Evolutionary conservation across 169 alveolate genomes (phyloP), one percentile per base, ranked within the genome.

Genomic region (Eimeria acervulina): DNA sequence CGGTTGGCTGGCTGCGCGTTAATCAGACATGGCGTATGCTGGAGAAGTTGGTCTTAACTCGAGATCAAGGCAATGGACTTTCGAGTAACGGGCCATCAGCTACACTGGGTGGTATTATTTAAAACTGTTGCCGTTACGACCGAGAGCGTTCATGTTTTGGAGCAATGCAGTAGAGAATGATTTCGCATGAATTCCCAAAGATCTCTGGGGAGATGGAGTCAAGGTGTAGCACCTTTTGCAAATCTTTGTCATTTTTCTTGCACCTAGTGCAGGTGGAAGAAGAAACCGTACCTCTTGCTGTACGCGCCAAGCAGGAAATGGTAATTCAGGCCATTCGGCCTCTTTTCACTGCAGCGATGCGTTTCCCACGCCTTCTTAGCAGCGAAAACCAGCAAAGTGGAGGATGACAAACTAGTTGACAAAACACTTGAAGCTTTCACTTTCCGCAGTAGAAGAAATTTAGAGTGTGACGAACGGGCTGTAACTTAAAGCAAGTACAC

Each of bases 21-120:
- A 21, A 33, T 61, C 93, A 85, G 93, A 85, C 93, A 31, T 85
- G 93, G 93, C 80, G 80, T 21, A 17, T 59, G 93, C 93, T 85
- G 47, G 93, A 85, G 80, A 85, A 33, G 61, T n/a, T 85, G 33
- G 36, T 85, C 33, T 42, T 85, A 42, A 36, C 51, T 21, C 38
- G 59, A 17, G 93, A 31, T 26, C 74, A 52, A 55, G 93, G 59
- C 6, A 47, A 28, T 36, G 93, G 63, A 36, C 36, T 15, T 55
- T 31, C 80, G 13, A 42, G 26, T 85, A 59, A 33, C 31, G 23
- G 7, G 40, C 23, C 55, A 21, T 59, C 63, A 76, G 87, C 51
- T 26, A 21, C 40, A 59, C 10, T 15, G 33, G 44, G 72, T 28
- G 90, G 51, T 1, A n/a, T 31, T 8, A 47, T 31, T 31, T 81